Percentiles rank a stretch among this genome's conserved stretches.
Evolutionary conservation across 148 eudicot genomes (phyloP).

Genomic region (Spergularia bocconei): DNA sequence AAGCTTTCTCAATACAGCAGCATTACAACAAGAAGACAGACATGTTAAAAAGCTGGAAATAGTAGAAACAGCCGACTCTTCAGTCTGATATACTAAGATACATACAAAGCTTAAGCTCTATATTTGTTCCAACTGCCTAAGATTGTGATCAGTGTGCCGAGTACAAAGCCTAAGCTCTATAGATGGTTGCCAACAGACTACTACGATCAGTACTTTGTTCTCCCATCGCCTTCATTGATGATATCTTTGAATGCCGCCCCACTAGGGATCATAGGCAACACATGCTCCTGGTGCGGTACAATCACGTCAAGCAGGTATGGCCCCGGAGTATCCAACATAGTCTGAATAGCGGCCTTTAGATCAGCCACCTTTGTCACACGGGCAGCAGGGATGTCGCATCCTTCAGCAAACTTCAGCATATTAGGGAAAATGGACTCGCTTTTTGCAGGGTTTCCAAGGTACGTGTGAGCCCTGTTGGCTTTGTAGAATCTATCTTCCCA

Average conservation of each 20-base stretch:
- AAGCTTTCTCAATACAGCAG: not conserved
- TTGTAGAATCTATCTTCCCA: constrained; percentile 89
- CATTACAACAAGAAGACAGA: constrained; percentile 1
- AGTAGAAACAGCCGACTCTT: not conserved
- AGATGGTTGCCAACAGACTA: not conserved
- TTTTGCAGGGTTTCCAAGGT: constrained; percentile 59
- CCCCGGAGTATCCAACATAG: constrained; percentile 83
- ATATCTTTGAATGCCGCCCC: constrained; percentile 74
- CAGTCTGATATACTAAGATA: too few relatives aligned
- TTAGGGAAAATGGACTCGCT: constrained; percentile 60
- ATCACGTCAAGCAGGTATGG: constrained; percentile 80
- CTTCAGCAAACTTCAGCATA: constrained; percentile 79
- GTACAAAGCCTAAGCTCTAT: constrained; percentile 18
- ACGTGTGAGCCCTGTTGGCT: constrained; percentile 77
- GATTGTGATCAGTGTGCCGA: not conserved
- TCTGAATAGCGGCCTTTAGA: constrained; percentile 70
- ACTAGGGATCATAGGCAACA: constrained; percentile 89
- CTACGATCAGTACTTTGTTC: constrained; percentile 41
- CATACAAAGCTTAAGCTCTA: too few relatives aligned
- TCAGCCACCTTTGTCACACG: constrained; percentile 59
- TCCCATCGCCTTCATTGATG: constrained; percentile 76
- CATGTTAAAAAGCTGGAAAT: not conserved
- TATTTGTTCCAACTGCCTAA: too few relatives aligned
- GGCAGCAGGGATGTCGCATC: constrained; percentile 63
- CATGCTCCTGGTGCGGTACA: constrained; percentile 92